Percentiles rank a stretch among this genome's conserved stretches.
These are phyloP conservation scores for Xanthoparmelia taractica DNA, from an alignment of 495 filamentous ascomycete species.

Conservation along the genomic window DNA sequence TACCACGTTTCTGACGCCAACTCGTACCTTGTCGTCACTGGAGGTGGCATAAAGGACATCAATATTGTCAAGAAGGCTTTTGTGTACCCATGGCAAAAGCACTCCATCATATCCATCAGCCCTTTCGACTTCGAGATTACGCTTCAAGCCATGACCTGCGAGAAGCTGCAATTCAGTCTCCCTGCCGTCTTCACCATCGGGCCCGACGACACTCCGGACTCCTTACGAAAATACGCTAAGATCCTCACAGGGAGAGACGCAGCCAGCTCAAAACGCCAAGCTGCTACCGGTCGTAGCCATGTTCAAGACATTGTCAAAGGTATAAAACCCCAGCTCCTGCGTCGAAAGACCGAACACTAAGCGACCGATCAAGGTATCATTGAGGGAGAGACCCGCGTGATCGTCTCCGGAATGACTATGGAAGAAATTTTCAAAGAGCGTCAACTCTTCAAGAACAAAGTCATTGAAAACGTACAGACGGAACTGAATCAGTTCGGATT, in stretches of 20 bases:
- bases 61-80: constrained; percentile 66
- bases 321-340: background rate
- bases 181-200: constrained; percentile 83
- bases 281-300: constrained; percentile 46
- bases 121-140: constrained; percentile 70
- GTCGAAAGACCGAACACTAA: background rate
- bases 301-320: constrained; percentile 77
- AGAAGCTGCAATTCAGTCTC: constrained; percentile 70
- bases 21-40: constrained; percentile 74
- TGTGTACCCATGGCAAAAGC: constrained; percentile 56
- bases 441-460: constrained; percentile 69
- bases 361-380: constrained; percentile 50
- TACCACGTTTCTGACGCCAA: constrained; percentile 36
- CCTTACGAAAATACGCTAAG: constrained; percentile 70
- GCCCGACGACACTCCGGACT: constrained; percentile 55
- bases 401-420: constrained; percentile 77
- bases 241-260: constrained; percentile 56
- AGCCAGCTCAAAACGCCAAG: constrained; percentile 19
- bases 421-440: constrained; percentile 78
- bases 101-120: constrained; percentile 51
- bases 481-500: constrained; percentile 70
- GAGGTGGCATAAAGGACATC: constrained; percentile 61
- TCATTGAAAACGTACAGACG: constrained; percentile 67
- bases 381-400: constrained; percentile 72
- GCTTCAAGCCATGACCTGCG: constrained; percentile 75